Percentiles rank a stretch among this genome's conserved stretches.
Conservation (phyloP, 2,329 filamentous ascomycete species). For the Madurella mycetomatis region DNA sequence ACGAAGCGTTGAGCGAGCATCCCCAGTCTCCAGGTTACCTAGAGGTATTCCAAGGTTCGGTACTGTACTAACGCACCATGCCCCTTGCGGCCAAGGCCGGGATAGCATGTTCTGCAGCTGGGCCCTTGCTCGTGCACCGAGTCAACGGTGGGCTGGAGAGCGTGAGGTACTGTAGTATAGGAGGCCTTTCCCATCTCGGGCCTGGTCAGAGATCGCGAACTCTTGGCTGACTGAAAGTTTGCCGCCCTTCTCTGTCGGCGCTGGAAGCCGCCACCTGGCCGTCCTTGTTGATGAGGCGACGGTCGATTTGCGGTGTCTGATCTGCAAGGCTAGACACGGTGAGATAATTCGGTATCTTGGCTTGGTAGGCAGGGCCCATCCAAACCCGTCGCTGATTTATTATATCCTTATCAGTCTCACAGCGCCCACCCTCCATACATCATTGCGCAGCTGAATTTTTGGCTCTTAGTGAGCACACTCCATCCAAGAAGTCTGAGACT, state of each 20-base stretch:
- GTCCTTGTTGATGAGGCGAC: background rate
- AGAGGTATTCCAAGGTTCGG: too few relatives aligned
- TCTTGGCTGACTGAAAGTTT: background rate
- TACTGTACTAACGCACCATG: too few relatives aligned
- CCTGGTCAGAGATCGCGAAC: too few relatives aligned
- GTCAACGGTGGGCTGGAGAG: background rate
- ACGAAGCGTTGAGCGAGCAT: too few relatives aligned
- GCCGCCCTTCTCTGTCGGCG: background rate
- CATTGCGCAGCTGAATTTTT: background rate
- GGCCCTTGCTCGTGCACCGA: background rate
- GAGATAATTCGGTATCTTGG: constrained; percentile 3
- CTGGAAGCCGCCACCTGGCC: background rate
- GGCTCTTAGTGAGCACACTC: too few relatives aligned
- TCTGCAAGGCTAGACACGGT: constrained; percentile 3
- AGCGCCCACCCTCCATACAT: background rate
- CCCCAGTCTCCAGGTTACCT: too few relatives aligned
- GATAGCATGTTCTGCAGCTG: too few relatives aligned
- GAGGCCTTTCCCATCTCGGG: too few relatives aligned
- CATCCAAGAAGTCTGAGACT: too few relatives aligned
- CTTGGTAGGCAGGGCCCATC: background rate
- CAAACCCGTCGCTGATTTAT: too few relatives aligned
- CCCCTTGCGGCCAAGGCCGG: too few relatives aligned
- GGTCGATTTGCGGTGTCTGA: constrained; percentile 10
- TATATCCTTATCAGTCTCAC: background rate
- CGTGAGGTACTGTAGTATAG: too few relatives aligned